phyloP scores from a whole-genome alignment of 78 protist genomes.

The Neovahlkampfia damariscottae region DNA sequence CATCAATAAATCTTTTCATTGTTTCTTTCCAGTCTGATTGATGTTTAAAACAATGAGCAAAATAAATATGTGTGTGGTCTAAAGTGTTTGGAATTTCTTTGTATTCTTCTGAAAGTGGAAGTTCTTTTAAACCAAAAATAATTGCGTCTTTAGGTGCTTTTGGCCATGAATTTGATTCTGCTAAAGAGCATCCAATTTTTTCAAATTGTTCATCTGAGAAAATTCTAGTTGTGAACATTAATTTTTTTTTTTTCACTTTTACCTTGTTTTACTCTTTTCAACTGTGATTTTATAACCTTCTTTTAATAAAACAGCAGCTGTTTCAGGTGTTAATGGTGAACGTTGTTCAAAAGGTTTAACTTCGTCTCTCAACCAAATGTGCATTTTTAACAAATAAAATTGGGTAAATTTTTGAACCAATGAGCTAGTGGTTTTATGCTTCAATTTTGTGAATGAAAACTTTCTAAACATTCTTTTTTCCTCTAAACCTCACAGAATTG shows the following conservation, averaged over 20 bases:
- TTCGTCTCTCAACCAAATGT: constrained; percentile 42
- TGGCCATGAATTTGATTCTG: constrained; percentile 32
- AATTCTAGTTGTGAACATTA: constrained; percentile 11
- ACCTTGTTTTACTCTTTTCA: no score
- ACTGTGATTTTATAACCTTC: constrained; percentile 28
- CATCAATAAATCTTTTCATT: constrained; percentile 40
- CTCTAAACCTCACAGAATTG: no score
- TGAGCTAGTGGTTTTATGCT: no score
- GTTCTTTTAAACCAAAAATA: constrained; percentile 50
- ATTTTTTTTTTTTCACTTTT: no score
- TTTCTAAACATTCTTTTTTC: no score
- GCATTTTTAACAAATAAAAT: constrained; percentile 6
- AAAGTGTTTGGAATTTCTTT: constrained; percentile 29
- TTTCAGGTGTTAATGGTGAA: constrained; percentile 33
- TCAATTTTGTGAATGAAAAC: no score
- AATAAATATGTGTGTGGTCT: constrained; percentile 50
- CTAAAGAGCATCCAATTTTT: constrained; percentile 36
- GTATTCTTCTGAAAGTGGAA: constrained; percentile 37
- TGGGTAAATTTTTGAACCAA: no score
- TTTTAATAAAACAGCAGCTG: background rate
- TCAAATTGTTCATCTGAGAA: constrained; percentile 21
- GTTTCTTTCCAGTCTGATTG: constrained; percentile 65
- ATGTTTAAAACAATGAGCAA: constrained; percentile 66
- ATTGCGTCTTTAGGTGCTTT: constrained; percentile 20
- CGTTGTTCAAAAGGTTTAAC: constrained; percentile 43